Conservation (phyloP, 192 early-diverging fungal genomes). For the Linnemannia elongata region DNA sequence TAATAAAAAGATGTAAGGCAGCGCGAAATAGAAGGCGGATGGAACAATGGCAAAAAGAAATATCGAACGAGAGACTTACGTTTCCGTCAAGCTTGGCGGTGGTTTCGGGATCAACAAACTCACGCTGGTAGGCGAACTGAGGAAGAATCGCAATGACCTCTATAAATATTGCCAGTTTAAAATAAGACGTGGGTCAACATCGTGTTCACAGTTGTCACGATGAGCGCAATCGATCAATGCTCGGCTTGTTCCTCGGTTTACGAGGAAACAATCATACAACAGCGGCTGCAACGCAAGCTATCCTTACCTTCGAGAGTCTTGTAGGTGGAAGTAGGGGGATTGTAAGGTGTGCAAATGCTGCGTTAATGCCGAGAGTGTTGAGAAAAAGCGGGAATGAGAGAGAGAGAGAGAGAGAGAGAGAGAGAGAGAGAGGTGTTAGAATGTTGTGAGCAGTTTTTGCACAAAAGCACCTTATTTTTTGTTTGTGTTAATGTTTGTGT, state of each 20-base stretch:
- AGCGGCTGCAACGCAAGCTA: too few species aligned
- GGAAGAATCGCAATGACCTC: constrained; percentile 32
- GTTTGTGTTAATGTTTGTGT: too few species aligned
- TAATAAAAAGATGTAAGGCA: too few species aligned
- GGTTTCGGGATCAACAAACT: constrained; percentile 28
- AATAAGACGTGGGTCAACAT: neutral
- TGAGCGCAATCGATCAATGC: too few species aligned
- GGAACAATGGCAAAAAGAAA: neutral
- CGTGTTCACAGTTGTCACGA: too few species aligned
- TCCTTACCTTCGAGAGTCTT: constrained; percentile 24
- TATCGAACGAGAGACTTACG: constrained; percentile 1
- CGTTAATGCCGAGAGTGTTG: neutral
- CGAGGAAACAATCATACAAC: neutral
- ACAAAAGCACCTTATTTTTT: too few species aligned
- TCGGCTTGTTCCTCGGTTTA: too few species aligned
- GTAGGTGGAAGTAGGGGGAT: constrained; percentile 14
- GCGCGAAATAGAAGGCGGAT: neutral
- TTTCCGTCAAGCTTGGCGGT: neutral
- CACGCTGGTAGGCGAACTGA: constrained; percentile 40
- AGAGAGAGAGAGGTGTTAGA: too few species aligned
- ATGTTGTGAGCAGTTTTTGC: too few species aligned
- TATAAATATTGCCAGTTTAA: neutral
- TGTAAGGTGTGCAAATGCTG: constrained; percentile 50
- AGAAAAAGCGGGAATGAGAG: too few species aligned
- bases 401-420: too few species aligned